Evolutionary conservation across 1,139 yeast species (phyloP).

Genomic region (Hyphopichia khmerensis): DNA sequence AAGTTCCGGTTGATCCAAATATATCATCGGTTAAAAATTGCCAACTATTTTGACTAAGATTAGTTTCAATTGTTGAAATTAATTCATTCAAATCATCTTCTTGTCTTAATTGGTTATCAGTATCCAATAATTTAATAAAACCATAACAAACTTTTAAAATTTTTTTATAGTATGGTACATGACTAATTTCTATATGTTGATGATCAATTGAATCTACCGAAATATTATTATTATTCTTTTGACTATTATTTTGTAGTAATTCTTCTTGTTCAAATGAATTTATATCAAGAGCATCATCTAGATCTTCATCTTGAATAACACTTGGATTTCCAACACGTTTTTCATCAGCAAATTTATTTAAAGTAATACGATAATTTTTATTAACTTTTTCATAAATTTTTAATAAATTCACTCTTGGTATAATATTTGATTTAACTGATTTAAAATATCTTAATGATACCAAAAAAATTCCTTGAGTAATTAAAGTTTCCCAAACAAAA

Average conservation of each 20-base stretch:
- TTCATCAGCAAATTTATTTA: conserved; percentile 7
- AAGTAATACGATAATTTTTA: conserved; percentile 8
- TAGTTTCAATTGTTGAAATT: neutral
- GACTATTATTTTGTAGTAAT: too few species aligned
- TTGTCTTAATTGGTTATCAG: neutral
- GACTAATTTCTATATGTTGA: neutral
- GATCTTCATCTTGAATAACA: neutral
- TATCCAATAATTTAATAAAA: conserved; percentile 2
- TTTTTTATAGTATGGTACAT: neutral
- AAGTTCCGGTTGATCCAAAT: conserved; percentile 32
- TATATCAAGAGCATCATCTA: neutral
- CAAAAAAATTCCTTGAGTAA: conserved; percentile 25
- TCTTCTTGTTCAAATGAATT: neutral
- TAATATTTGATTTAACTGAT: neutral
- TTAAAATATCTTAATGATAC: conserved; percentile 13
- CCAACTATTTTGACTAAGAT: conserved; percentile 8
- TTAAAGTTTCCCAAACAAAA: conserved; percentile 19
- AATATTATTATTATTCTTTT: neutral
- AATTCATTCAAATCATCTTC: conserved; percentile 6
- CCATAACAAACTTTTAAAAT: neutral
- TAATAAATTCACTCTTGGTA: conserved; percentile 8
- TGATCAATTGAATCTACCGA: neutral
- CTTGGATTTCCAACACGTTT: conserved; percentile 7
- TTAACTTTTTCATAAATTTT: conserved; percentile 7
- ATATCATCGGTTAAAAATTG: conserved; percentile 19